These are phyloP conservation scores for Geotrichum fermentans DNA, from an alignment of 1,139 yeast genomes.

Conservation along the genomic window DNA sequence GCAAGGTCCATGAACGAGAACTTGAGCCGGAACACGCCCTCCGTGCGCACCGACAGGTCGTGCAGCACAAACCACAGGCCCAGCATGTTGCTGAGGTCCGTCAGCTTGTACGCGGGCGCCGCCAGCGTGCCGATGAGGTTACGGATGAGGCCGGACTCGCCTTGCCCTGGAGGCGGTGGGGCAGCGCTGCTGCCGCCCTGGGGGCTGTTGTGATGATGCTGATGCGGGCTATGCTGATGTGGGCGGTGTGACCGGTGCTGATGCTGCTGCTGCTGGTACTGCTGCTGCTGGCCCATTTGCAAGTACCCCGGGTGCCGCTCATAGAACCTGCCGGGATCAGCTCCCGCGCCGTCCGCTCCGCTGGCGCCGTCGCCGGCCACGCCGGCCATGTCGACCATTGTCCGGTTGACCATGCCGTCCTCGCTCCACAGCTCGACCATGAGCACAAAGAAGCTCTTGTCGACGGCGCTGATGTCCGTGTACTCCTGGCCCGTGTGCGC, in stretches of 20 bases:
- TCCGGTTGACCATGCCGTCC: constrained; percentile 36
- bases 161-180: too few relatives aligned
- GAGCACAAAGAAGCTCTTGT: constrained; percentile 35
- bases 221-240: neutral
- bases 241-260: constrained; percentile 6
- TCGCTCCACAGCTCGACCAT: constrained; percentile 40
- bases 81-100: constrained; percentile 36
- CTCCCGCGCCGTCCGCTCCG: too few relatives aligned
- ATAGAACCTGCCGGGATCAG: neutral
- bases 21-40: constrained; percentile 42
- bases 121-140: constrained; percentile 42
- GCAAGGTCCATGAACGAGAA: constrained; percentile 38
- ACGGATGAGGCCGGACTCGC: constrained; percentile 34
- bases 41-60: constrained; percentile 43
- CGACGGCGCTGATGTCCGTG: constrained; percentile 30
- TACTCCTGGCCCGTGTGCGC: constrained; percentile 28
- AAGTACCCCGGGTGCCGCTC: constrained; percentile 5
- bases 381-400: constrained; percentile 23
- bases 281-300: too few relatives aligned
- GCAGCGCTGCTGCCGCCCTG: neutral
- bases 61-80: constrained; percentile 45
- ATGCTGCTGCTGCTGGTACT: constrained; percentile 9
- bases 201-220: neutral
- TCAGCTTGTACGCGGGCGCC: constrained; percentile 40
- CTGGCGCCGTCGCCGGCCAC: neutral